These are phyloP conservation scores for Plantago coronopus DNA, from an alignment of 305 asterid genomes.

Conservation along the genomic window DNA sequence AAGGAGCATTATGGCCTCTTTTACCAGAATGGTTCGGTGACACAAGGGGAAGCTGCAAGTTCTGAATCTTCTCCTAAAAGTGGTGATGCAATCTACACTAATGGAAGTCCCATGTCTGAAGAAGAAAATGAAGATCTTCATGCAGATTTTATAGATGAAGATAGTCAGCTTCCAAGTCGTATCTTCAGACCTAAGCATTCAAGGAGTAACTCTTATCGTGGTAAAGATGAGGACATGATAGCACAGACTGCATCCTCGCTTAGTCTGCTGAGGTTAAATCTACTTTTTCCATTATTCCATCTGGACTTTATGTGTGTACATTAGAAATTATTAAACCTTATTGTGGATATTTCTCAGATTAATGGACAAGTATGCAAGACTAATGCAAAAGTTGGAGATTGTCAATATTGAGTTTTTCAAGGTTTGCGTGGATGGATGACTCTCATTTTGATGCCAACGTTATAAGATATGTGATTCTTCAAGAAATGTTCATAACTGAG, in stretches of 20 bases:
- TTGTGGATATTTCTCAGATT: conserved; percentile 41
- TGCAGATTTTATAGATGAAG: conserved; percentile 99
- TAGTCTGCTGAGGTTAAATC: conserved; percentile 70
- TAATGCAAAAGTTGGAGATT: conserved; percentile 95
- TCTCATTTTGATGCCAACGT: background rate
- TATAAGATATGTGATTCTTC: background rate
- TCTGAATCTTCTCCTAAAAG: conserved; percentile 34
- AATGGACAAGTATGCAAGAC: conserved; percentile 95
- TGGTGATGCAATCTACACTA: conserved; percentile 46
- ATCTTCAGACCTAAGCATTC: conserved; percentile 55
- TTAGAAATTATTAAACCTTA: background rate
- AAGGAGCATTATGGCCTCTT: conserved; percentile 45
- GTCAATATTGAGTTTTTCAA: conserved; percentile 87
- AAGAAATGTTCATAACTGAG: background rate
- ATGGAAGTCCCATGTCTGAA: conserved; percentile 66
- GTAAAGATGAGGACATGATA: conserved; percentile 55
- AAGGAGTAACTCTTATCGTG: conserved; percentile 52
- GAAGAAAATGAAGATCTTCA: conserved; percentile 99
- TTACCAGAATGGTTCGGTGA: conserved; percentile 46
- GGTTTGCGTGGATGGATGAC: conserved; percentile 39
- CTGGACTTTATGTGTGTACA: background rate
- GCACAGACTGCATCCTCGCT: conserved; percentile 94
- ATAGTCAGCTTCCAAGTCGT: conserved; percentile 99
- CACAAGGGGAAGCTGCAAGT: conserved; percentile 51
- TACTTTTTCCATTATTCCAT: conserved; percentile 26